Evolutionary conservation across 257 asterid genomes (phyloP).

Genomic region (Solanum paucissectum): DNA sequence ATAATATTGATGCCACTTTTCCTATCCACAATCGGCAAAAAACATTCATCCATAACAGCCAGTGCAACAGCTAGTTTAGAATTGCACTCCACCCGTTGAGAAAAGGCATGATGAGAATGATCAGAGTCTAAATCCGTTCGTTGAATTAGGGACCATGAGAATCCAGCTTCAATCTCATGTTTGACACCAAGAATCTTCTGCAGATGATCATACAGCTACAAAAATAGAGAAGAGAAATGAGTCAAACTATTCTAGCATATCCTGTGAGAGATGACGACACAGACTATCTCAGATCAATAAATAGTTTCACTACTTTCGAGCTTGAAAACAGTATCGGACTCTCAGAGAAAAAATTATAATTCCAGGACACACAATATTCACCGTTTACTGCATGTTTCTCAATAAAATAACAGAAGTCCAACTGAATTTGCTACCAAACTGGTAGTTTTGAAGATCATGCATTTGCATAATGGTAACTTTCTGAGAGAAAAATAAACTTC

Average conservation of each 20-base stretch:
- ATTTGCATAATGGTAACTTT: not conserved
- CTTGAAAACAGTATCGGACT: not conserved
- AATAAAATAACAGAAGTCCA: not conserved
- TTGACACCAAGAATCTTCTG: conserved; percentile 79
- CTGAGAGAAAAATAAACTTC: not conserved
- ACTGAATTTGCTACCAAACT: not conserved
- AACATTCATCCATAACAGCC: conserved; percentile 88
- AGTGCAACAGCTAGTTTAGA: conserved; percentile 89
- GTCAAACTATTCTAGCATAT: not conserved
- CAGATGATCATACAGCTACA: conserved; percentile 65
- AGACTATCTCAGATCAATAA: not conserved
- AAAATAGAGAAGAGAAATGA: conserved; percentile 8
- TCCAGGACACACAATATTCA: not conserved
- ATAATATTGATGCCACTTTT: conserved; percentile 81
- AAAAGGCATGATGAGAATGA: conserved; percentile 40
- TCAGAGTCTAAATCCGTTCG: conserved; percentile 55
- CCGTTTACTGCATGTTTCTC: not conserved
- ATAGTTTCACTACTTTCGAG: not conserved
- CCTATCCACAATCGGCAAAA: conserved; percentile 82
- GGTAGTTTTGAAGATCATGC: not conserved
- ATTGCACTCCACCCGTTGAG: conserved; percentile 86
- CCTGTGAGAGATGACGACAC: not conserved
- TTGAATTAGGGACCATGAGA: conserved; percentile 89
- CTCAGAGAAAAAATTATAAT: not conserved
- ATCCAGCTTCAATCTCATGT: conserved; percentile 83